Conservation (phyloP, 768 basidiomycete species). For the Mycena indigotica region DNA sequence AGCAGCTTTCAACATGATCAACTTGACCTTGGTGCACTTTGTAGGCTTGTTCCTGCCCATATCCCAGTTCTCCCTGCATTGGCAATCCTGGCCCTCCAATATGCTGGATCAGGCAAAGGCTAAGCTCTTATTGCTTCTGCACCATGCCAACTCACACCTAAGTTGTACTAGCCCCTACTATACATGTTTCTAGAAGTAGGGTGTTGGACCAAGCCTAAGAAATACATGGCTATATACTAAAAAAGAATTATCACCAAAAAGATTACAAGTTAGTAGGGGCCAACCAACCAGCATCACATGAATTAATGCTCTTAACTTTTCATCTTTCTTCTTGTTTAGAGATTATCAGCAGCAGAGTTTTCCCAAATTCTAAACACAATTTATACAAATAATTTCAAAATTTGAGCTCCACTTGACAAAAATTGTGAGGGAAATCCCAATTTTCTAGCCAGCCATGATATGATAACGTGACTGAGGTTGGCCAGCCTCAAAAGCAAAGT, state of each 20-base stretch:
- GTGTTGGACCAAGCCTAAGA: no score
- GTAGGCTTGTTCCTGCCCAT: slow-evolving; percentile 14
- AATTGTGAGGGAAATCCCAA: not conserved
- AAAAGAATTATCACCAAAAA: no score
- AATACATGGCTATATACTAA: no score
- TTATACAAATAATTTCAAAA: not conserved
- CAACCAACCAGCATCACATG: no score
- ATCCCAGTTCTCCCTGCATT: slow-evolving; percentile 20
- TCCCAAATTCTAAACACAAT: not conserved
- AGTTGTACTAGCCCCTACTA: no score
- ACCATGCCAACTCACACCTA: no score
- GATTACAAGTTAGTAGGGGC: no score
- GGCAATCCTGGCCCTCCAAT: slow-evolving; percentile 18
- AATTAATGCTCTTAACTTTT: no score
- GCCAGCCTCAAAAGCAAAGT: not conserved
- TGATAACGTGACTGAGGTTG: not conserved
- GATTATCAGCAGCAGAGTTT: not conserved
- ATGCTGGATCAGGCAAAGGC: slow-evolving; percentile 18
- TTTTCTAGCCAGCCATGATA: not conserved
- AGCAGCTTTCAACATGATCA: slow-evolving; percentile 18
- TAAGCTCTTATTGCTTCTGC: no score
- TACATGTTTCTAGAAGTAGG: no score
- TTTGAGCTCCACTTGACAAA: not conserved
- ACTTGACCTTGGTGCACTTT: slow-evolving; percentile 14
- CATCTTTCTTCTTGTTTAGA: no score